Evolutionary conservation across 2,329 filamentous ascomycete species (phyloP).

Genomic region (Incumbomyces lentus): DNA sequence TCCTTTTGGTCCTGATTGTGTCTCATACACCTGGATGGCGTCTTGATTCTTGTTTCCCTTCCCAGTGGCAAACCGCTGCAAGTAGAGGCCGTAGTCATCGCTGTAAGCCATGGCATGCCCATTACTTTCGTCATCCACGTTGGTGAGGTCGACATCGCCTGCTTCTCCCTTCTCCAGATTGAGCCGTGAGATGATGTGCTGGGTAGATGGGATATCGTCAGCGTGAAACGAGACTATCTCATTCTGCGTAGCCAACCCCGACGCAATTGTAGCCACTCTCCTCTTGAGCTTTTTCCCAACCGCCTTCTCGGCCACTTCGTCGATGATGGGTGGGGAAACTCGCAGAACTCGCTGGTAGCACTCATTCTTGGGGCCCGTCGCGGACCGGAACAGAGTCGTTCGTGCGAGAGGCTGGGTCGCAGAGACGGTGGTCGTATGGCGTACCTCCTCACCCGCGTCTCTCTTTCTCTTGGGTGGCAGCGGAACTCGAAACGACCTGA

Average conservation of each 20-base stretch:
- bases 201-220: slow-evolving; percentile 44
- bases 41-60: slow-evolving; percentile 33
- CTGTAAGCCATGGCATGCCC: slow-evolving; percentile 66
- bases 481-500: slow-evolving; percentile 62
- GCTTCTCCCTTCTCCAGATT: slow-evolving; percentile 42
- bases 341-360: slow-evolving; percentile 50
- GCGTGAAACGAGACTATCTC: slow-evolving; percentile 64
- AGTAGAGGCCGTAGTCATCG: slow-evolving; percentile 62
- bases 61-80: slow-evolving; percentile 48
- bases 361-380: slow-evolving; percentile 39
- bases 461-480: slow-evolving; percentile 38
- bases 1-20: slow-evolving; percentile 19
- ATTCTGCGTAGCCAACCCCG: slow-evolving; percentile 62
- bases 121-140: slow-evolving; percentile 5
- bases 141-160: slow-evolving; percentile 23
- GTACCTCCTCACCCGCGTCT: slow-evolving; percentile 15
- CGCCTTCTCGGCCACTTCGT: slow-evolving; percentile 26
- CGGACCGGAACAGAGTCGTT: slow-evolving; percentile 25
- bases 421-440: slow-evolving; percentile 9
- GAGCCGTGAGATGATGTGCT: slow-evolving; percentile 47
- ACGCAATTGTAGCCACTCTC: slow-evolving; percentile 67
- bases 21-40: slow-evolving; percentile 16
- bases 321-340: slow-evolving; percentile 45
- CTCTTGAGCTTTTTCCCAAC: neutral
- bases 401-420: slow-evolving; percentile 23